Evolutionary conservation across 116 monocot species (phyloP).

Genomic region (Cymodocea nodosa): DNA sequence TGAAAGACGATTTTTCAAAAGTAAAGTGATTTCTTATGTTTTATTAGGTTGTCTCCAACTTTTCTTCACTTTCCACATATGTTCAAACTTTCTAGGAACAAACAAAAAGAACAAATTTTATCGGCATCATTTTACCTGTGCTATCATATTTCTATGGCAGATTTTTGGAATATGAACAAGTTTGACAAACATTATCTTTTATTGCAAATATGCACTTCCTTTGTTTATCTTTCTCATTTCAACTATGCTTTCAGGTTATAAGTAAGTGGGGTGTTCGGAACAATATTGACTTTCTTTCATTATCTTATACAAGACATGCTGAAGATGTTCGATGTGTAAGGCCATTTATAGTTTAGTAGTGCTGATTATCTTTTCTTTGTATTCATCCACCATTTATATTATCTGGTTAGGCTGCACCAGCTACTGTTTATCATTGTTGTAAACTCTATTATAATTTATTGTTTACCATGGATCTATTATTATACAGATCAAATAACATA

Average conservation of each 20-base stretch:
- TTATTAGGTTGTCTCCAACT: too few species aligned
- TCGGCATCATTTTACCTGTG: too few species aligned
- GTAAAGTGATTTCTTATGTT: too few species aligned
- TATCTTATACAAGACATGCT: conserved; percentile 95
- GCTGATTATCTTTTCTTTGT: neutral
- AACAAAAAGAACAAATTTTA: too few species aligned
- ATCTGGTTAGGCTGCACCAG: neutral
- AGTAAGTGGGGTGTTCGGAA: conserved; percentile 85
- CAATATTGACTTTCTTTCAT: conserved; percentile 91
- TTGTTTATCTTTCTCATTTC: neutral
- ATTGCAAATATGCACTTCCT: neutral
- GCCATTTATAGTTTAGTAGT: neutral
- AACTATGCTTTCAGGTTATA: conserved; percentile 49
- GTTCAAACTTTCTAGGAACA: too few species aligned
- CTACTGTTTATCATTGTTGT: neutral
- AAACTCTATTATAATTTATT: neutral
- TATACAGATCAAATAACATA: neutral
- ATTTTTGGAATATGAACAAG: too few species aligned
- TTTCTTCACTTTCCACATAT: too few species aligned
- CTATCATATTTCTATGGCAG: too few species aligned
- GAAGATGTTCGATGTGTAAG: conserved; percentile 94
- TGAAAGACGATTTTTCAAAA: too few species aligned
- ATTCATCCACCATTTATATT: neutral
- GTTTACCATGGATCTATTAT: neutral
- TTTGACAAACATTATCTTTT: neutral